phyloP scores from a whole-genome alignment of 2,329 filamentous ascomycete genomes.

The Botrytis hyacinthi region DNA sequence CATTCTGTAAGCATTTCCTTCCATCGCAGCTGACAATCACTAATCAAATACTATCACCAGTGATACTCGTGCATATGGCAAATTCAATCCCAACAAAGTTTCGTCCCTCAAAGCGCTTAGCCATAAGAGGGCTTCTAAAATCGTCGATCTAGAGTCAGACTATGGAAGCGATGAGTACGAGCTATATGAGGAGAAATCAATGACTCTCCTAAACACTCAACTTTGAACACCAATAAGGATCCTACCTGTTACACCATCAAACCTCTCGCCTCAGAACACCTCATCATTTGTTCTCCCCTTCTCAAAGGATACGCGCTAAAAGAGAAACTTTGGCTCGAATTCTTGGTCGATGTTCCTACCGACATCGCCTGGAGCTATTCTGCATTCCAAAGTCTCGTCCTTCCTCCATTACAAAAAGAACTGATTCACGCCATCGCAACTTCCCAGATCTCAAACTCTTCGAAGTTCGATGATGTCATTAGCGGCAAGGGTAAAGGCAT shows the following conservation, averaged over 20 bases:
- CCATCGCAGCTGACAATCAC: neutral
- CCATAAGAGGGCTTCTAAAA: neutral
- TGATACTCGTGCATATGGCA: neutral
- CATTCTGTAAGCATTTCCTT: slow-evolving; percentile 26
- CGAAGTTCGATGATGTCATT: slow-evolving; percentile 52
- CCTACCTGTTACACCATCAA: neutral
- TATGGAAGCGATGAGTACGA: neutral
- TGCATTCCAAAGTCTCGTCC: slow-evolving; percentile 50
- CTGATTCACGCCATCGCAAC: slow-evolving; percentile 51
- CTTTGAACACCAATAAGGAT: neutral
- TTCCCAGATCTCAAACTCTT: slow-evolving; percentile 45
- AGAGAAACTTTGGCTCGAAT: neutral
- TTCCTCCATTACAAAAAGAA: slow-evolving; percentile 50
- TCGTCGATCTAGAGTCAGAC: neutral
- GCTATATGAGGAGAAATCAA: neutral
- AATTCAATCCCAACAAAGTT: neutral
- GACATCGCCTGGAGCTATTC: slow-evolving; percentile 48
- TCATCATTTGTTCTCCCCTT: neutral
- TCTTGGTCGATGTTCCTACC: slow-evolving; percentile 43
- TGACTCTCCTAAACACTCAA: neutral
- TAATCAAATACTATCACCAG: neutral
- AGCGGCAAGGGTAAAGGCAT: slow-evolving; percentile 52
- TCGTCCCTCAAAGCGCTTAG: neutral
- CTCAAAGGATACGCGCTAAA: neutral
- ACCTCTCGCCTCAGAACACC: neutral